Base-by-base conservation (phyloP, 1,284 basidiomycete species). In the Wallemia ichthyophaga region DNA sequence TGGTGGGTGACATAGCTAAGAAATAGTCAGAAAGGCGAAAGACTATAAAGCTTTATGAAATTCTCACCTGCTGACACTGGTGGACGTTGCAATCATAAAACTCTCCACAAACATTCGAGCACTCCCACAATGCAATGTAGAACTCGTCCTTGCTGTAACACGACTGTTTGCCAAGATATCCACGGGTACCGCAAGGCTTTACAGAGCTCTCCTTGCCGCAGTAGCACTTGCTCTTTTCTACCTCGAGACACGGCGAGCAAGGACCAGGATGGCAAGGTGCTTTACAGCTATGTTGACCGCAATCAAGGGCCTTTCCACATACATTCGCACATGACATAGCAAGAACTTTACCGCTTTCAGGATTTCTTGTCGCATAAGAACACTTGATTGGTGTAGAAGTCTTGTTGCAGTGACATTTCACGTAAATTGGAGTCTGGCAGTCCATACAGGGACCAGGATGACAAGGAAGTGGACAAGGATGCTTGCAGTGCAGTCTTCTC, bases 391-490 rank as follows among this genome's bases (percentile, higher is more conserved):
- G 31, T 25, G 59, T 56, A 24, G 25, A 15, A 21, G 58, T 21
- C 59, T 60, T 60, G 5, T 19, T 24, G 37, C 61, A 62, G 53
- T 62, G 61, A n/a, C 61, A 62, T 23, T 54, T 17, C 2, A 58
- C 28, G 19, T 55, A 56, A 31, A 64, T 57, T 2, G 64, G 61
- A 25, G 63, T 61, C 2, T 59, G 27, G 25, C 64, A 64, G 1
- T 62, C 62, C 5, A 63, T 63, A 48, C 64, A 64, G 17, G 64
- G 63, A 0, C 64, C 64, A 1, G 64, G 64, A 21, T 48, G 37
- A 19, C 37, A 48, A 15, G 37, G 37, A 21, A 80, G 74, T 0
- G 82, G 77, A 64, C 87, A 94, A 0, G 81, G 73, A 64, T 84
- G 82, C 0, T 69, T 69, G 63, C 82, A 81, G 57, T 68, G 67